Evolutionary conservation across 345 rosid genomes (phyloP).

Genomic region (Psidium friedrichsthalianum): DNA sequence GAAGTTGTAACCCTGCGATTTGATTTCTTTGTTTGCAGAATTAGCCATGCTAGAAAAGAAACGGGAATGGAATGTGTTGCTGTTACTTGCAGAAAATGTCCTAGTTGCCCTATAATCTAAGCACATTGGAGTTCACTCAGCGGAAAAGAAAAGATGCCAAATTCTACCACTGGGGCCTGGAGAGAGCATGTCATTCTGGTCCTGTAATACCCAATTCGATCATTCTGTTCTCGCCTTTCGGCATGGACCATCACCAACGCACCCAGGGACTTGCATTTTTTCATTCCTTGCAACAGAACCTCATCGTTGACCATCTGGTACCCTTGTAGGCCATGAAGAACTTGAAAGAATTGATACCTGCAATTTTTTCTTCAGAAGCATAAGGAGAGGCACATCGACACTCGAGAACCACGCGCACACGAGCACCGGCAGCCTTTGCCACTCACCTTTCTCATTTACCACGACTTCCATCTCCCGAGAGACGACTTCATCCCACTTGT

Average conservation of each 20-base stretch:
- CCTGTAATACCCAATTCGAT: conserved; percentile 92
- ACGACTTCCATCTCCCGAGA: conserved; percentile 74
- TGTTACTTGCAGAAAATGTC: not conserved
- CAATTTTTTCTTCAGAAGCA: not conserved
- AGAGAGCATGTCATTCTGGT: conserved; percentile 94
- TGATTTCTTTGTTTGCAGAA: not conserved
- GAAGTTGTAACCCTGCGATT: not conserved
- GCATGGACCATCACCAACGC: conserved; percentile 99
- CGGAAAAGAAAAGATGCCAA: not conserved
- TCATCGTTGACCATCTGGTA: conserved; percentile 72
- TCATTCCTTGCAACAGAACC: conserved; percentile 70
- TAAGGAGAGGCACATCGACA: not conserved
- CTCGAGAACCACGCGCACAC: not conserved
- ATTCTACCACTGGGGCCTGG: conserved; percentile 53
- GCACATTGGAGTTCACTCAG: not conserved
- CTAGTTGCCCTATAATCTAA: not conserved
- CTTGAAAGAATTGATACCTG: conserved; percentile 94
- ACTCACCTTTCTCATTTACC: conserved; percentile 76
- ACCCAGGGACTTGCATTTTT: conserved; percentile 85
- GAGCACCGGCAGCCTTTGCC: not conserved
- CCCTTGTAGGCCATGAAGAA: conserved; percentile 93
- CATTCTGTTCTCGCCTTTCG: conserved; percentile 91
- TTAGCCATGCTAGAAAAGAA: not conserved
- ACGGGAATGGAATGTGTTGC: not conserved
- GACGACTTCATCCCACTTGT: conserved; percentile 77